Percentiles rank a stretch among this genome's conserved stretches.
Conservation (phyloP, 208 protist species). For the Wallacemonas sp. region DNA sequence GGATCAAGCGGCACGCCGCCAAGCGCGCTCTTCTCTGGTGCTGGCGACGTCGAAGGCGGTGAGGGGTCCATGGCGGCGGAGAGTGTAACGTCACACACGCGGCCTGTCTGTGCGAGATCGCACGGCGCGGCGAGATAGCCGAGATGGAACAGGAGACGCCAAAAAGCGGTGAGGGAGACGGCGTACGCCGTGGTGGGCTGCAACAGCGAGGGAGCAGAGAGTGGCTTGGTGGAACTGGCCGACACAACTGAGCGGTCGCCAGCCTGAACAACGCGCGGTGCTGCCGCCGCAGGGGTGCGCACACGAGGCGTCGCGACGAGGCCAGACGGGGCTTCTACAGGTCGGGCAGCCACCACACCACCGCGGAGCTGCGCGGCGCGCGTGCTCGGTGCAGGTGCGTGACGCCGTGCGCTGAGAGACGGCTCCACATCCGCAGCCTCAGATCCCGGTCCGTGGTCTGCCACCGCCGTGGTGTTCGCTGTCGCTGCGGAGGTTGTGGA, state of each 20-base stretch:
- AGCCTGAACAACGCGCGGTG: no score
- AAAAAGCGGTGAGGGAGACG: slow-evolving; percentile 34
- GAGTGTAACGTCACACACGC: neutral
- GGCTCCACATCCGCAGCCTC: neutral
- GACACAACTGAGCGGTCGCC: no score
- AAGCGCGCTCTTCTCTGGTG: no score
- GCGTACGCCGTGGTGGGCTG: slow-evolving; percentile 14
- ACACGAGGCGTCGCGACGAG: neutral
- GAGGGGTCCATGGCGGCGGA: no score
- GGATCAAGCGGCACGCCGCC: neutral
- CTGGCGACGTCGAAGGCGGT: no score
- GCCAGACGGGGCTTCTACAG: neutral
- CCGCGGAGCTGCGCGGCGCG: no score
- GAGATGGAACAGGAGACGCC: slow-evolving; percentile 37
- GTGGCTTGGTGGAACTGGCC: neutral
- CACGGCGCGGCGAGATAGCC: slow-evolving; percentile 24
- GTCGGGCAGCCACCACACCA: no score
- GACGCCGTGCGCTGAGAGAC: no score
- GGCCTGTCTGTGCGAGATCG: neutral
- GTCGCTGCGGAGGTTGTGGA: neutral
- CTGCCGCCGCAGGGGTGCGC: neutral
- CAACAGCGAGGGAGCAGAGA: neutral
- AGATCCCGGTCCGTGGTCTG: neutral
- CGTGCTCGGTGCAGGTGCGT: no score
- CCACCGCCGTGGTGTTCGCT: no score